These are phyloP conservation scores for Henckelia pumila DNA, from an alignment of 257 asterid species.

Conservation along the genomic window DNA sequence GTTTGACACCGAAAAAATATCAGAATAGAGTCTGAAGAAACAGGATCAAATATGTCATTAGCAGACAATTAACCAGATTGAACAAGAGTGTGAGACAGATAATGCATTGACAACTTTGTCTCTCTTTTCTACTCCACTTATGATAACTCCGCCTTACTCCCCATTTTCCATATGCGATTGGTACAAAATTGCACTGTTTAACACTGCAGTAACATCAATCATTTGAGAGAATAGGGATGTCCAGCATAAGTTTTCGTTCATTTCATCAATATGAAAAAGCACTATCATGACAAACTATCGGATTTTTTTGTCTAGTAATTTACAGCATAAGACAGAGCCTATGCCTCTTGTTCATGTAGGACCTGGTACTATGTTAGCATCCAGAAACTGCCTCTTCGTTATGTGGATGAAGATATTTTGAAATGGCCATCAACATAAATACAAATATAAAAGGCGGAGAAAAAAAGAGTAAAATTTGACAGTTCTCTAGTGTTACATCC, in stretches of 20 bases:
- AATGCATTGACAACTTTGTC: background rate
- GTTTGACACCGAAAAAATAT: conserved; percentile 1
- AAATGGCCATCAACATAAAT: background rate
- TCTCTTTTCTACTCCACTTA: conserved; percentile 2
- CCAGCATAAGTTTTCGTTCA: background rate
- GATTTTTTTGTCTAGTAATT: background rate
- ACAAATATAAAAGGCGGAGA: background rate
- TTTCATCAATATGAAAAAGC: background rate
- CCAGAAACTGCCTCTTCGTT: background rate
- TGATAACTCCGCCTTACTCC: conserved; percentile 1
- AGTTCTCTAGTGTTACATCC: background rate
- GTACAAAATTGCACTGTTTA: conserved; percentile 5
- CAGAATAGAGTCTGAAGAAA: conserved; percentile 6
- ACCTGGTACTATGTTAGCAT: background rate
- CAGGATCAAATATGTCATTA: conserved; percentile 1
- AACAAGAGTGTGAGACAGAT: background rate
- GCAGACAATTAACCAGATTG: conserved; percentile 16
- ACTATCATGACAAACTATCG: background rate
- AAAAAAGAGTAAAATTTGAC: conserved; percentile 5
- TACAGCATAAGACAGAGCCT: background rate
- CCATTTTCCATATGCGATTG: background rate
- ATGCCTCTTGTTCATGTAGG: conserved; percentile 1
- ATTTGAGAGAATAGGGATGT: background rate
- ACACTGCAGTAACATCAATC: background rate
- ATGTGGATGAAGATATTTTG: background rate